These are phyloP conservation scores for Citrus cavaleriei DNA, from an alignment of 345 rosid species.

Conservation along the genomic window DNA sequence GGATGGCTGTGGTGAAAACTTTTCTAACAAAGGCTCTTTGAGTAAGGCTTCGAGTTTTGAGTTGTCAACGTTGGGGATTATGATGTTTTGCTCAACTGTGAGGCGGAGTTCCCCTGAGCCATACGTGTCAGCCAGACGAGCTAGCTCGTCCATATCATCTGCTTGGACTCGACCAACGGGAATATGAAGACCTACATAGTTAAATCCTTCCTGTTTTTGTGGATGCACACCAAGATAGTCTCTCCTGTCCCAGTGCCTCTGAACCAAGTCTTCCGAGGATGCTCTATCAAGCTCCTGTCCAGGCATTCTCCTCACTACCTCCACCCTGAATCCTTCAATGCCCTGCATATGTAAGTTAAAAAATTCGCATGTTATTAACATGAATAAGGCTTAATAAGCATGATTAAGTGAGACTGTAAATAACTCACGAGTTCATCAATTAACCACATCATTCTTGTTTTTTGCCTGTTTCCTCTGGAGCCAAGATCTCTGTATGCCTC, in stretches of 20 bases:
- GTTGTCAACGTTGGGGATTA: conserved; percentile 76
- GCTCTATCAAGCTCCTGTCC: conserved; percentile 56
- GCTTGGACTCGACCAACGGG: conserved; percentile 91
- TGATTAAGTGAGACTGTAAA: neutral
- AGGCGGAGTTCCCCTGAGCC: conserved; percentile 89
- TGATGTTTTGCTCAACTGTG: conserved; percentile 87
- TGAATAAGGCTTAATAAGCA: neutral
- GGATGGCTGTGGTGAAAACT: conserved; percentile 75
- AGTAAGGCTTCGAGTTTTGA: conserved; percentile 68
- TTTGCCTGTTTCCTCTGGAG: conserved; percentile 79
- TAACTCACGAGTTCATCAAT: conserved; percentile 86
- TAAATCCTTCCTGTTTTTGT: conserved; percentile 84
- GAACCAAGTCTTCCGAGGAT: conserved; percentile 59
- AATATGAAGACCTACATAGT: conserved; percentile 77
- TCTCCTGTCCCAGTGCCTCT: conserved; percentile 80
- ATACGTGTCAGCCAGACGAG: conserved; percentile 65
- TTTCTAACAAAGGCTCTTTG: conserved; percentile 51
- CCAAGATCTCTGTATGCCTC: conserved; percentile 96
- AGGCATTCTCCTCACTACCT: conserved; percentile 77
- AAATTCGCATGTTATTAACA: neutral
- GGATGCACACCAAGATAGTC: conserved; percentile 80
- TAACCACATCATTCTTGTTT: conserved; percentile 97
- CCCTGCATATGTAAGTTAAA: conserved; percentile 47
- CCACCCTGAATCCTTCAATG: conserved; percentile 76
- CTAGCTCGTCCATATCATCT: conserved; percentile 90